phyloP scores from a whole-genome alignment of 345 rosid species.

The Eucalyptus sp. region DNA sequence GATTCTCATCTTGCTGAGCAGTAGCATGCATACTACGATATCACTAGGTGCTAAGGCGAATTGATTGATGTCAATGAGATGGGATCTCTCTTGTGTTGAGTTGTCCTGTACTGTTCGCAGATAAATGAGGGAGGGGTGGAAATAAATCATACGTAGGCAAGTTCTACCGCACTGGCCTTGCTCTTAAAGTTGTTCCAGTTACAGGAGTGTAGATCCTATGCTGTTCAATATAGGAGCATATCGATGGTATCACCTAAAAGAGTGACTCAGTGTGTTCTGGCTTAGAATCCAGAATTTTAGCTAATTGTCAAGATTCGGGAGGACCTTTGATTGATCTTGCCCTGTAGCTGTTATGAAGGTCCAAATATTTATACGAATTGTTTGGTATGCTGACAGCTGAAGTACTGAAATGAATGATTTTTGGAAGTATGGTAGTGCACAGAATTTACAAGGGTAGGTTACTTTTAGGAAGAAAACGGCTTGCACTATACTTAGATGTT shows the following conservation, averaged over 20 bases:
- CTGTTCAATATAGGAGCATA: neutral
- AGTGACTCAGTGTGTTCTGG: neutral
- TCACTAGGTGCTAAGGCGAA: neutral
- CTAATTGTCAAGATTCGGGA: neutral
- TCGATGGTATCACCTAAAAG: neutral
- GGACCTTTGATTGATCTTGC: neutral
- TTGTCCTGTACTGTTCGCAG: neutral
- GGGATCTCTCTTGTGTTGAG: neutral
- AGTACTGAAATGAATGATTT: neutral
- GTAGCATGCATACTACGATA: neutral
- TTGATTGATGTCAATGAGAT: neutral
- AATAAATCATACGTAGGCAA: neutral
- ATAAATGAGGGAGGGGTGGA: neutral
- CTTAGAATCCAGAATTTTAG: neutral
- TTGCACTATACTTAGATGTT: neutral
- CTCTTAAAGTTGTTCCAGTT: neutral
- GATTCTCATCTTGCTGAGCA: neutral
- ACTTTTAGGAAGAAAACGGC: neutral
- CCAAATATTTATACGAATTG: neutral
- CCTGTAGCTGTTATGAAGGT: neutral
- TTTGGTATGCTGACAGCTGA: neutral
- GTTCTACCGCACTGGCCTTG: neutral
- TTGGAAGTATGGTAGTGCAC: neutral
- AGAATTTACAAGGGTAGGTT: neutral
- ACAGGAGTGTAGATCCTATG: neutral